Percentiles rank a stretch among this genome's conserved stretches.
These are phyloP conservation scores for Yamadazyma blattariae DNA, from an alignment of 1,139 yeast genomes.

Conservation along the genomic window DNA sequence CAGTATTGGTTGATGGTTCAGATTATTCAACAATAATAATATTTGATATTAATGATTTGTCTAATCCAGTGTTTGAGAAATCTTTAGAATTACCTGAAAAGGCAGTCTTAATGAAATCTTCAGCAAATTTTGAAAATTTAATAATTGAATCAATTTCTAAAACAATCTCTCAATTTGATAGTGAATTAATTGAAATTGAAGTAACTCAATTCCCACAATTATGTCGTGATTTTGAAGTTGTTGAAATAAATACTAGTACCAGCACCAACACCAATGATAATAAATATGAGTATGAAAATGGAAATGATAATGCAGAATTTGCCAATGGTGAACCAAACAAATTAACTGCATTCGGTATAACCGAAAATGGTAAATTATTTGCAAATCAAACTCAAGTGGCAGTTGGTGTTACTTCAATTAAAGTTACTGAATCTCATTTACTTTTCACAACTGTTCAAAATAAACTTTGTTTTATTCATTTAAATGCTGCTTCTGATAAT, in stretches of 20 bases:
- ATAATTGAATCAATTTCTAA: slow-evolving; percentile 68
- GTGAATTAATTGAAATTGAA: slow-evolving; percentile 19
- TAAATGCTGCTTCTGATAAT: slow-evolving; percentile 40
- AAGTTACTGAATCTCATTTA: slow-evolving; percentile 68
- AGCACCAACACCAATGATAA: too few relatives aligned
- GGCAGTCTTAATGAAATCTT: slow-evolving; percentile 54
- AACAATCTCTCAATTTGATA: slow-evolving; percentile 43
- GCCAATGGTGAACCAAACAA: slow-evolving; percentile 21
- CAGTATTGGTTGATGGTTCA: slow-evolving; percentile 55
- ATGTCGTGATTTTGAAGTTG: slow-evolving; percentile 61
- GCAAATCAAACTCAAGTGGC: slow-evolving; percentile 64
- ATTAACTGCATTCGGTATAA: slow-evolving; percentile 63
- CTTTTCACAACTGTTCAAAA: slow-evolving; percentile 89
- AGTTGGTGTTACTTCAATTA: slow-evolving; percentile 78
- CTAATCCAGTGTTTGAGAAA: slow-evolving; percentile 39
- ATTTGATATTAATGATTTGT: slow-evolving; percentile 41
- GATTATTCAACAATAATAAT: slow-evolving; percentile 48
- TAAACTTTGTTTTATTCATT: slow-evolving; percentile 77
- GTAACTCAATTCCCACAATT: slow-evolving; percentile 63
- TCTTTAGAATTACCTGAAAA: slow-evolving; percentile 46
- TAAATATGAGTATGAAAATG: slow-evolving; percentile 14
- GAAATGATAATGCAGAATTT: background rate
- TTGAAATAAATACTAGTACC: too few relatives aligned
- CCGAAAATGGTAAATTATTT: slow-evolving; percentile 70
- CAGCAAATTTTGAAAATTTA: slow-evolving; percentile 50